Conservation (phyloP, 345 rosid species). For the Draba incana region DNA sequence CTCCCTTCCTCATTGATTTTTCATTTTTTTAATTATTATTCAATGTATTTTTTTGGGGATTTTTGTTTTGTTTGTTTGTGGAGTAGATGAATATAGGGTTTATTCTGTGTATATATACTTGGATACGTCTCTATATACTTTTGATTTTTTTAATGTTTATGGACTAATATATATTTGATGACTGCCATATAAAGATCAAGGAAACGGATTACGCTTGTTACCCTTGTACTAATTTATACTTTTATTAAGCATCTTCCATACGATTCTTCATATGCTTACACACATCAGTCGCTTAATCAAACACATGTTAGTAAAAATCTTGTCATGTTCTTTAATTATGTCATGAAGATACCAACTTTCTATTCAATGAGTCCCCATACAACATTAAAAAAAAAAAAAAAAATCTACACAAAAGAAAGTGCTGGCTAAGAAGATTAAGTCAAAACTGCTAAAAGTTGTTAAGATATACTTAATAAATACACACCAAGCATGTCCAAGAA, state of each 20-base stretch:
- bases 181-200: constrained; percentile 2
- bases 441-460: not conserved
- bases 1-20: constrained; percentile 44
- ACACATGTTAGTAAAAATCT: constrained; percentile 10
- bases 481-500: not conserved
- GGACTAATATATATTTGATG: not conserved
- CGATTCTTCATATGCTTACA: not conserved
- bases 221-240: not conserved
- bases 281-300: constrained; percentile 10
- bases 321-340: constrained; percentile 24
- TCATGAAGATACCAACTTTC: constrained; percentile 1
- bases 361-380: not conserved
- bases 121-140: constrained; percentile 10
- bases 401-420: not conserved
- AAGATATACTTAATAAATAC: not conserved
- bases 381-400: not conserved
- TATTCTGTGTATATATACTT: constrained; percentile 8
- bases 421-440: not conserved
- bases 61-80: constrained; percentile 10
- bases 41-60: not conserved
- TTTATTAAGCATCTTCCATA: not conserved
- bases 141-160: not conserved
- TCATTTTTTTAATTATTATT: constrained; percentile 2
- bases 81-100: constrained; percentile 11
- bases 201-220: constrained; percentile 2